A percentile compares a stretch with the other conserved stretches of the same genome.
Evolutionary conservation across 208 protist genomes (phyloP).

Genomic region (Acanthamoeba divionensis): DNA sequence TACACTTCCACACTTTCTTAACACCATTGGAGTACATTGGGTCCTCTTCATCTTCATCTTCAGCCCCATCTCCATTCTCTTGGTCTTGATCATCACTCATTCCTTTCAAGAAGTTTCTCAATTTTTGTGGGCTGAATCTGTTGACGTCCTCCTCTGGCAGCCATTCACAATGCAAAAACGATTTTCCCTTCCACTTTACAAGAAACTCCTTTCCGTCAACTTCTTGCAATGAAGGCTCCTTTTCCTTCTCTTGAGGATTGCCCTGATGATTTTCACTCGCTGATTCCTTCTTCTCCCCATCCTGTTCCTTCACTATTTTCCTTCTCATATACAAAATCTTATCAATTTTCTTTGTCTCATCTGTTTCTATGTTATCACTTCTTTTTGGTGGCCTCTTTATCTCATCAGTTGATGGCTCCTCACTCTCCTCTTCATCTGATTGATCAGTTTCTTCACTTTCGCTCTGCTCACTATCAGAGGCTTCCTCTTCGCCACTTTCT

Average conservation of each 20-base stretch:
- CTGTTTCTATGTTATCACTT: background rate
- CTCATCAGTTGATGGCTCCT: background rate
- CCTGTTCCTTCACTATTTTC: background rate
- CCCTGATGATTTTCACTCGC: background rate
- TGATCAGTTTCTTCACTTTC: background rate
- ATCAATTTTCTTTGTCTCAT: background rate
- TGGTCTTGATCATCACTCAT: background rate
- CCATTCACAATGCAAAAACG: constrained; percentile 36
- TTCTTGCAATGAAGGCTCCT: background rate
- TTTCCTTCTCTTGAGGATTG: background rate
- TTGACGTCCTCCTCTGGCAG: background rate
- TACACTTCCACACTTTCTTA: background rate
- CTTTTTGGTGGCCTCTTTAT: background rate
- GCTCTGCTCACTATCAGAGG: background rate
- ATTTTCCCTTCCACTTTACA: constrained; percentile 54
- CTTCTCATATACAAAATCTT: background rate
- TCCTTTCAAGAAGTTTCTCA: background rate
- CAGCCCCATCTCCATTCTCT: too few relatives aligned
- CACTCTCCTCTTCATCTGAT: background rate
- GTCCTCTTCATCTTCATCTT: constrained; percentile 4
- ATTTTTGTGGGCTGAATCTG: background rate
- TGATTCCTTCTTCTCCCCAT: background rate
- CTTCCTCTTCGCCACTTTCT: background rate
- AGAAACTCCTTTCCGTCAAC: background rate
- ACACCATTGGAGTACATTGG: constrained; percentile 13